phyloP scores from a whole-genome alignment of 139 green algal species.

The Chlamydomonas eustigma region DNA sequence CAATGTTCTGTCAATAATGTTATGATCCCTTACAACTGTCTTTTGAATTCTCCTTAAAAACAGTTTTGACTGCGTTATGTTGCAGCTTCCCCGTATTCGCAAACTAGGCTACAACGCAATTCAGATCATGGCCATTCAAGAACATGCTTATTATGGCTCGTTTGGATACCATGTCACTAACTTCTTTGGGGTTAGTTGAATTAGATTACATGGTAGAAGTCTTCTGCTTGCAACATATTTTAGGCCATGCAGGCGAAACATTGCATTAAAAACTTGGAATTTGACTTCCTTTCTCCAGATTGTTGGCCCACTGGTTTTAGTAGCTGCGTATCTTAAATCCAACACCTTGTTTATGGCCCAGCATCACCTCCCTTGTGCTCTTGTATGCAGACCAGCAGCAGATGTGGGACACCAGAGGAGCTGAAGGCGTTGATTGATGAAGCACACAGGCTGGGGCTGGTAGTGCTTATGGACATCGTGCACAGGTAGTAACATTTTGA shows the following conservation, averaged over 20 bases:
- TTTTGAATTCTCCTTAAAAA: too few species aligned
- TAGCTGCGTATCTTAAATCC: too few species aligned
- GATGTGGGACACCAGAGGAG: conserved; percentile 96
- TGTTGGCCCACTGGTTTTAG: too few species aligned
- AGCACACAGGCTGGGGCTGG: conserved; percentile 54
- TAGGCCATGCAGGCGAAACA: too few species aligned
- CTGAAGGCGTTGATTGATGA: conserved; percentile 87
- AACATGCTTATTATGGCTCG: conserved; percentile 69
- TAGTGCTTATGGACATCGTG: conserved; percentile 82
- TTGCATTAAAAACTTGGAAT: too few species aligned
- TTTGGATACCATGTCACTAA: conserved; percentile 99
- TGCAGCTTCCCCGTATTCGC: conserved; percentile 85
- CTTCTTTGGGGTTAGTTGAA: conserved; percentile 93
- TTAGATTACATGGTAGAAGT: too few species aligned
- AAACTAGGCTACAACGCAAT: conserved; percentile 97
- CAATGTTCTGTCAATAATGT: too few species aligned
- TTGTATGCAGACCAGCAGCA: conserved; percentile 50
- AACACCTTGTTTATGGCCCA: too few species aligned
- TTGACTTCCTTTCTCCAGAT: too few species aligned
- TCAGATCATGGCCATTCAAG: conserved; percentile 97
- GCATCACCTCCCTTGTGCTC: not conserved
- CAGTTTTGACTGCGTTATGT: too few species aligned
- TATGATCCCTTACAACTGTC: too few species aligned
- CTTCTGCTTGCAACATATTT: too few species aligned
- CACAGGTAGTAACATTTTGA: conserved; percentile 39